Conservation (phyloP, 2,329 filamentous ascomycete species). For the Epichloe scottii region DNA sequence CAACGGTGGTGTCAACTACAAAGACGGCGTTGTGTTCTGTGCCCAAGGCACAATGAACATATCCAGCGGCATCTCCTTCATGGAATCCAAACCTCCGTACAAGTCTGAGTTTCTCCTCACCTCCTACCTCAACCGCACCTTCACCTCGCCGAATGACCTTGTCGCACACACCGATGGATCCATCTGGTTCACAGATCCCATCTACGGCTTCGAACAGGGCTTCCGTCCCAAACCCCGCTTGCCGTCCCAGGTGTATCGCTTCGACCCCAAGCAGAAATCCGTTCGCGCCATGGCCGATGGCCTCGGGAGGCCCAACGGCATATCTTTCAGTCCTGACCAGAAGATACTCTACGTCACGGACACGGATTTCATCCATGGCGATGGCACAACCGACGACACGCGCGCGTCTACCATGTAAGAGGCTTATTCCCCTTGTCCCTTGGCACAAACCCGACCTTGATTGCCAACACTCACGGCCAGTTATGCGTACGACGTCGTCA, state of each 20-base stretch:
- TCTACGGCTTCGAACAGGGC: conserved; percentile 34
- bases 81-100: conserved; percentile 21
- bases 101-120: conserved; percentile 18
- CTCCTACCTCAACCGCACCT: conserved; percentile 30
- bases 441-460: background rate
- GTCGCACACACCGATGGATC: conserved; percentile 28
- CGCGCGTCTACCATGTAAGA: conserved; percentile 16
- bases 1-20: conserved; percentile 37
- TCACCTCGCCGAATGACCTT: conserved; percentile 38
- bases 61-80: conserved; percentile 18
- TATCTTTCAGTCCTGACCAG: conserved; percentile 33
- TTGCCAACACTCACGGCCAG: conserved; percentile 7
- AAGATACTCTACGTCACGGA: conserved; percentile 33
- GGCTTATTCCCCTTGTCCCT: background rate
- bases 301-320: conserved; percentile 33
- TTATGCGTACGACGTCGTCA: conserved; percentile 23
- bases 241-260: conserved; percentile 36
- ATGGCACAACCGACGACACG: conserved; percentile 18
- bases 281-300: conserved; percentile 33
- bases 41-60: conserved; percentile 21
- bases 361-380: conserved; percentile 22
- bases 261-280: conserved; percentile 24
- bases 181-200: conserved; percentile 39
- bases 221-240: conserved; percentile 30
- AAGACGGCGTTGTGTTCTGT: conserved; percentile 27